Evolutionary conservation across 1,284 basidiomycete genomes (phyloP).

Genomic region (Somion occarium): DNA sequence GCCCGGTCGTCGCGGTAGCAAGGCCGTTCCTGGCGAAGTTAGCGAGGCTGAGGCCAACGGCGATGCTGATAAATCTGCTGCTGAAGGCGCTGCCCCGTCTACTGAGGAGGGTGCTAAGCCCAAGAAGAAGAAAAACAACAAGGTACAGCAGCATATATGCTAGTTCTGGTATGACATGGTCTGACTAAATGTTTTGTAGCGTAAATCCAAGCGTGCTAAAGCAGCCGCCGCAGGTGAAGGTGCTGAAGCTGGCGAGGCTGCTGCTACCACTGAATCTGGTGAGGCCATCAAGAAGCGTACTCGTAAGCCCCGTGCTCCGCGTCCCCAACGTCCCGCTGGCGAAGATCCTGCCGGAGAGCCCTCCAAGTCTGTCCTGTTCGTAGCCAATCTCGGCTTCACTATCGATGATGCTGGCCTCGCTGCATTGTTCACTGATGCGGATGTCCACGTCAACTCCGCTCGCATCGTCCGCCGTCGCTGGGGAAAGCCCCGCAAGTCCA

Average conservation of each 20-base stretch:
- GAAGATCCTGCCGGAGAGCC: conserved; percentile 77
- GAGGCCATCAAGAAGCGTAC: conserved; percentile 41
- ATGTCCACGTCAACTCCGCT: conserved; percentile 75
- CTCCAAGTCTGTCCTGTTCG: conserved; percentile 85
- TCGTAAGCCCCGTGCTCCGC: conserved; percentile 58
- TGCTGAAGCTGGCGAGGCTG: conserved; percentile 24
- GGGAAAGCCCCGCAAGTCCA: conserved; percentile 78
- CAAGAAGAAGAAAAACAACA: conserved; percentile 76
- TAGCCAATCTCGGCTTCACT: conserved; percentile 92
- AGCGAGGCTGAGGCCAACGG: conserved; percentile 82
- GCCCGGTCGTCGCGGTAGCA: conserved; percentile 75
- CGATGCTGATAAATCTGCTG: conserved; percentile 51
- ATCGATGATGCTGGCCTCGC: conserved; percentile 78
- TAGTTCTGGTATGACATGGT: no score
- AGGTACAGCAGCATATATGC: no score
- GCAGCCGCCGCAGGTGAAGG: conserved; percentile 32
- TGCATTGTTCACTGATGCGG: conserved; percentile 78
- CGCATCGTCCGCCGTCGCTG: conserved; percentile 83
- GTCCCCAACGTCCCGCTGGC: conserved; percentile 59
- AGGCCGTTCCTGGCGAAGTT: conserved; percentile 80
- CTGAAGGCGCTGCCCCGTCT: conserved; percentile 39
- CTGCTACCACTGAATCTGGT: conserved; percentile 26
- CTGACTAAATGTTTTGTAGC: no score
- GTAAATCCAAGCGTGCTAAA: conserved; percentile 45
- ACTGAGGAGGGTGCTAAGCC: conserved; percentile 60